These are phyloP conservation scores for Nitzschia sp. DNA, from an alignment of 108 stramenopile species.

Conservation along the genomic window DNA sequence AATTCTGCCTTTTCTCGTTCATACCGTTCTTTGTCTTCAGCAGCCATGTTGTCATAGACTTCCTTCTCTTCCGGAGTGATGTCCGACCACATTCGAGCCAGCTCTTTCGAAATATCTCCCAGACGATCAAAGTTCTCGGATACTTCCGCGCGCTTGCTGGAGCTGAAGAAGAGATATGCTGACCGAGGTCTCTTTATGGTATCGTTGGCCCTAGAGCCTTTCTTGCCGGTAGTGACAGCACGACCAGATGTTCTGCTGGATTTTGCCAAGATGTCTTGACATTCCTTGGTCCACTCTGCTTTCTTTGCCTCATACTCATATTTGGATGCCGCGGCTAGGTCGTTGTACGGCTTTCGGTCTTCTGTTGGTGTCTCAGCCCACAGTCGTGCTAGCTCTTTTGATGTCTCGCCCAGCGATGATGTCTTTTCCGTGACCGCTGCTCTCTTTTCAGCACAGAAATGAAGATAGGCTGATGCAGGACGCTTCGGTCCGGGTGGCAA, in stretches of 20 bases:
- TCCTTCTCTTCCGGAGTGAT: slow-evolving; percentile 19
- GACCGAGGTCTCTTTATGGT: slow-evolving; percentile 34
- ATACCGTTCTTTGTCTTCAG: slow-evolving; percentile 37
- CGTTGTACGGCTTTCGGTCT: slow-evolving; percentile 24
- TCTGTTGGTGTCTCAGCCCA: slow-evolving; percentile 40
- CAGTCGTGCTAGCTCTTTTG: slow-evolving; percentile 54
- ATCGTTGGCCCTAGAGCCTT: not conserved
- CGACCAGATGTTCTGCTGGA: not conserved
- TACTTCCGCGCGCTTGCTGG: slow-evolving; percentile 50
- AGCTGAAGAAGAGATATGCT: slow-evolving; percentile 53
- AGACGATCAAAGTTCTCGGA: slow-evolving; percentile 22
- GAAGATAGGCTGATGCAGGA: slow-evolving; percentile 47
- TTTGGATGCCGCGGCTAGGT: slow-evolving; percentile 38
- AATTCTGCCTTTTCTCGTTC: slow-evolving; percentile 11
- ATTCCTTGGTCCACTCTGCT: slow-evolving; percentile 7
- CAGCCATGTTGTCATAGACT: slow-evolving; percentile 31
- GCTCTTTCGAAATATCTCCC: slow-evolving; percentile 59
- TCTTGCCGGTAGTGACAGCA: not conserved
- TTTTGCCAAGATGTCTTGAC: slow-evolving; percentile 7
- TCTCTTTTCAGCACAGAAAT: slow-evolving; percentile 53
- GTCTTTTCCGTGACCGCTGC: slow-evolving; percentile 36
- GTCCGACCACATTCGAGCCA: slow-evolving; percentile 49
- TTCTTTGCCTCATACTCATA: slow-evolving; percentile 25
- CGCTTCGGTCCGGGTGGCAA: slow-evolving; percentile 32
- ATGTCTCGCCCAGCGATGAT: slow-evolving; percentile 40